Percentiles rank a stretch among this genome's conserved stretches.
phyloP scores from a whole-genome alignment of 331 rosid genomes.

The Spiraea crenata region DNA sequence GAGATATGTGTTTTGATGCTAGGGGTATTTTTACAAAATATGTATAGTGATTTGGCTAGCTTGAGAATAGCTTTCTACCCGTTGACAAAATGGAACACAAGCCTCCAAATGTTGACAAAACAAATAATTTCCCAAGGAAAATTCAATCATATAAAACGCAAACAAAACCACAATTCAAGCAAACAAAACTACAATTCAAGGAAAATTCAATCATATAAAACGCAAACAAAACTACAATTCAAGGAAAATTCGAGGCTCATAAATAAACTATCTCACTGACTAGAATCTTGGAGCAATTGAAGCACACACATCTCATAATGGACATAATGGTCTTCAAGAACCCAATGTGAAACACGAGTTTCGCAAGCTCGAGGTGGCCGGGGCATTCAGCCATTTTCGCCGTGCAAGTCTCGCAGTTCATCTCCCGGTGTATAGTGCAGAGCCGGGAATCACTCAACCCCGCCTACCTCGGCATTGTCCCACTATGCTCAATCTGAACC shows the following conservation, averaged over 20 bases:
- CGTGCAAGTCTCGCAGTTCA: conserved; percentile 94
- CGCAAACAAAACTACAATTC: not conserved
- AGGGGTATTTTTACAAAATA: too few relatives aligned
- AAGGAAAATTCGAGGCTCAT: not conserved
- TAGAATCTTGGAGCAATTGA: conserved; percentile 87
- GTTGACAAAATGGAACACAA: too few relatives aligned
- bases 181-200: not conserved
- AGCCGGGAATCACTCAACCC: conserved; percentile 95
- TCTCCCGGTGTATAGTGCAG: conserved; percentile 83
- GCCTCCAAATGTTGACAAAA: too few relatives aligned
- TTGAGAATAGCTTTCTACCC: too few relatives aligned
- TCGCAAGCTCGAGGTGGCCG: conserved; percentile 95
- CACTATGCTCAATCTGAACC: conserved; percentile 86
- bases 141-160: not conserved
- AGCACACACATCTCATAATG: conserved; percentile 92
- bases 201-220: not conserved
- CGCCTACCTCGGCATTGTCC: conserved; percentile 80
- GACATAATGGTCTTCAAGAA: conserved; percentile 77
- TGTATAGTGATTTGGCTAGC: too few relatives aligned
- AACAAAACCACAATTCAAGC: not conserved
- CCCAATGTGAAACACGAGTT: conserved; percentile 96
- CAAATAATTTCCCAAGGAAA: too few relatives aligned
- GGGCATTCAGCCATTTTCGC: conserved; percentile 98
- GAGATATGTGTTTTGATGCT: too few relatives aligned
- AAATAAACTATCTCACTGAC: conserved; percentile 69